phyloP scores from a whole-genome alignment of 768 basidiomycete genomes.

The Boletus rex-veris region DNA sequence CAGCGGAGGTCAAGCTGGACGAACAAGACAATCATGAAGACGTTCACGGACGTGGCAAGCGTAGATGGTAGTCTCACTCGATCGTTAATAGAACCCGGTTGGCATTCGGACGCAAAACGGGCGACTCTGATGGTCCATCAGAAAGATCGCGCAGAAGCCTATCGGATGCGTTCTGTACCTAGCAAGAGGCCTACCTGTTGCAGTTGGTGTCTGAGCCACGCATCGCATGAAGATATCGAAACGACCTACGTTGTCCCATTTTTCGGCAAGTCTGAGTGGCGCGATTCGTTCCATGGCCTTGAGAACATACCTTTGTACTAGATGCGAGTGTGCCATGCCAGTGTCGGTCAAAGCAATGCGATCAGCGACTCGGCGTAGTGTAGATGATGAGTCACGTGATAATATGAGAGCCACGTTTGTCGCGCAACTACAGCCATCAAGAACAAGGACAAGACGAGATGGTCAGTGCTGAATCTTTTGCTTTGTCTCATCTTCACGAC shows the following conservation, averaged over 20 bases:
- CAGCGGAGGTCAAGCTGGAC: slow-evolving; percentile 66
- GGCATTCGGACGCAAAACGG: slow-evolving; percentile 42
- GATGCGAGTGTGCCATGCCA: slow-evolving; percentile 12
- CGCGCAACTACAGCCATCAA: background rate
- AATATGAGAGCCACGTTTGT: slow-evolving; percentile 9
- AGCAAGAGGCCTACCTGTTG: slow-evolving; percentile 68
- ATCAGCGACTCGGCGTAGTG: too few species aligned
- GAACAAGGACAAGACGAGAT: slow-evolving; percentile 5
- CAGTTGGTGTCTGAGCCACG: background rate
- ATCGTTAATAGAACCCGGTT: slow-evolving; percentile 64
- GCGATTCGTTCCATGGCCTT: slow-evolving; percentile 81
- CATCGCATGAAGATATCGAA: slow-evolving; percentile 2
- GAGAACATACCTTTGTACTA: slow-evolving; percentile 45
- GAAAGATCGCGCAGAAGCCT: slow-evolving; percentile 2
- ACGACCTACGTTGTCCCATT: slow-evolving; percentile 88
- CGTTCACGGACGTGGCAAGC: slow-evolving; percentile 2
- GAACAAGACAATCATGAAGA: slow-evolving; percentile 20
- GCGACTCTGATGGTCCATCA: slow-evolving; percentile 43
- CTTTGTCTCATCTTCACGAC: slow-evolving; percentile 1
- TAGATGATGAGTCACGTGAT: slow-evolving; percentile 16
- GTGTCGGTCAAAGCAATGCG: too few species aligned
- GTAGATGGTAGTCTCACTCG: slow-evolving; percentile 44
- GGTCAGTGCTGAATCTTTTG: slow-evolving; percentile 12
- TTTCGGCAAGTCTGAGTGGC: slow-evolving; percentile 79
- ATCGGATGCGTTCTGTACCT: slow-evolving; percentile 41